These are phyloP conservation scores for Xylaria sp. DNA, from an alignment of 2,329 filamentous ascomycete genomes.

Conservation along the genomic window DNA sequence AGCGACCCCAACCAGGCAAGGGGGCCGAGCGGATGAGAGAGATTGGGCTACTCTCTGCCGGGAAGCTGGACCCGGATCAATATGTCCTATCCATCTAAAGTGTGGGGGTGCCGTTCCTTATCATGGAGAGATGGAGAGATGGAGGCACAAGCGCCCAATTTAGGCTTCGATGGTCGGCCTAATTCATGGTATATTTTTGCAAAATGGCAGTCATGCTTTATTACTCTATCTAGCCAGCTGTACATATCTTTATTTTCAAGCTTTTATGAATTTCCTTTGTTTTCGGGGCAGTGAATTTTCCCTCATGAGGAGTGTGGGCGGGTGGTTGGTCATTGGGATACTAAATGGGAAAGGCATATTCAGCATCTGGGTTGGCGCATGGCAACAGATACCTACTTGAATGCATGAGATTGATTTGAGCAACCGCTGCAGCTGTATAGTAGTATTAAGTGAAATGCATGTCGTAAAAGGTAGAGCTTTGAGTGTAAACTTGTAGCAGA, in stretches of 20 bases:
- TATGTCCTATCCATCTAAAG: conserved; percentile 79
- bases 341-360: conserved; percentile 44
- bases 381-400: conserved; percentile 26
- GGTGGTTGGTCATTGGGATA: conserved; percentile 44
- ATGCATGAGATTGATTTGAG: conserved; percentile 22
- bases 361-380: conserved; percentile 47
- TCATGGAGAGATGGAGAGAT: too few relatives aligned
- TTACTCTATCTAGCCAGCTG: conserved; percentile 35
- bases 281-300: conserved; percentile 27
- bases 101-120: conserved; percentile 25
- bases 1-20: conserved; percentile 79
- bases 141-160: conserved; percentile 34
- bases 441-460: background rate
- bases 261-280: conserved; percentile 41
- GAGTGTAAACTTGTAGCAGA: background rate
- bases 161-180: conserved; percentile 14
- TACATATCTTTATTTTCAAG: conserved; percentile 43
- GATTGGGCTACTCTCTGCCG: conserved; percentile 88
- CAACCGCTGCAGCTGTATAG: background rate
- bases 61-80: conserved; percentile 78
- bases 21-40: conserved; percentile 94
- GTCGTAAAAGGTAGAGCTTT: background rate
- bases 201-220: conserved; percentile 14
- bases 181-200: conserved; percentile 35
- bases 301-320: conserved; percentile 37